Percentiles rank a stretch among this genome's conserved stretches.
Conservation (phyloP, 148 eudicot species). For the Cornus florida region DNA sequence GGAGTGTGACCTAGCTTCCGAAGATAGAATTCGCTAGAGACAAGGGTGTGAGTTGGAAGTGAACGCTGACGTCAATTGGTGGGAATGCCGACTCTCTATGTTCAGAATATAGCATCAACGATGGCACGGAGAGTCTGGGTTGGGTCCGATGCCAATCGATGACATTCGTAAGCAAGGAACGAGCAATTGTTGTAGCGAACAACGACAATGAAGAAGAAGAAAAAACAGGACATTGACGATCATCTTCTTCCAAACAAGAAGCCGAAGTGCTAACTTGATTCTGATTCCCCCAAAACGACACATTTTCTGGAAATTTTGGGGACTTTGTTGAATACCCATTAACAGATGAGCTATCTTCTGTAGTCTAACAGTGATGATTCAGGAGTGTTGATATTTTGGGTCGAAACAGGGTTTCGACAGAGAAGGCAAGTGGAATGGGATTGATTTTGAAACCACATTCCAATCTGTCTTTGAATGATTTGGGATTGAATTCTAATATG, state of each 20-base stretch:
- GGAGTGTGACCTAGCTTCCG: too few species aligned
- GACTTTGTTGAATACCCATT: constrained; percentile 22
- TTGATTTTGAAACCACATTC: constrained; percentile 76
- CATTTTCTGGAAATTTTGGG: constrained; percentile 59
- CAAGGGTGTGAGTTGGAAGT: too few species aligned
- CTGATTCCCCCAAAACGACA: constrained; percentile 70
- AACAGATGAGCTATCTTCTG: constrained; percentile 3
- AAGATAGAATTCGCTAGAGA: too few species aligned
- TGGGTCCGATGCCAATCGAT: too few species aligned
- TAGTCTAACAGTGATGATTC: constrained; percentile 4
- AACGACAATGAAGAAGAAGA: constrained; percentile 28
- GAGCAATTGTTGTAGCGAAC: not conserved
- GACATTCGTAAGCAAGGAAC: too few species aligned
- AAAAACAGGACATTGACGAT: not conserved
- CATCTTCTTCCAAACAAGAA: constrained; percentile 25
- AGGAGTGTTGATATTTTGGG: not conserved
- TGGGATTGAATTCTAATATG: constrained; percentile 30
- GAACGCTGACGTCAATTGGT: too few species aligned
- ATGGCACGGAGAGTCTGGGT: too few species aligned
- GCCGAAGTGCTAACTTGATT: constrained; percentile 42
- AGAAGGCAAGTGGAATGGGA: constrained; percentile 85
- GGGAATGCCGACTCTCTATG: too few species aligned
- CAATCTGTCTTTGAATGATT: constrained; percentile 55
- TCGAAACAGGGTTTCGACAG: constrained; percentile 52
- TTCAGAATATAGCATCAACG: too few species aligned